Conservation (phyloP, 441 rosid genomes). For the Iberis amara region DNA sequence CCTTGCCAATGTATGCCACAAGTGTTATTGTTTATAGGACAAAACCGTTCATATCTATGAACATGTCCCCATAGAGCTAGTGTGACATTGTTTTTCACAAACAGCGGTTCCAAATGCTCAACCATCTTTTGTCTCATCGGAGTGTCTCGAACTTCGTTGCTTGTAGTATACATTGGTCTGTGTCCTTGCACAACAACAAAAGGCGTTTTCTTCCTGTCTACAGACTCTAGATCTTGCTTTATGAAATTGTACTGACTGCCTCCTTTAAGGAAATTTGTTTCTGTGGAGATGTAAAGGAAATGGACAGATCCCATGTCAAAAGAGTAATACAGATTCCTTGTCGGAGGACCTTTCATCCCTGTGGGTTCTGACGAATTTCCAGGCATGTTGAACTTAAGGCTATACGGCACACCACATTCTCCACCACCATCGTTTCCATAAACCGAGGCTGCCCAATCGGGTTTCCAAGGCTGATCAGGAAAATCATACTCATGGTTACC, state of each 20-base stretch:
- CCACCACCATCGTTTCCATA: constrained; percentile 88
- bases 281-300: constrained; percentile 75
- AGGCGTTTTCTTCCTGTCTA: constrained; percentile 62
- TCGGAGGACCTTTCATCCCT: constrained; percentile 60
- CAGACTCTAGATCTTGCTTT: constrained; percentile 65
- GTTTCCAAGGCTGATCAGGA: constrained; percentile 86
- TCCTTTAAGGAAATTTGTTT: constrained; percentile 72
- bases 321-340: constrained; percentile 76
- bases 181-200: constrained; percentile 80
- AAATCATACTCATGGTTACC: constrained; percentile 93
- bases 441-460: constrained; percentile 51
- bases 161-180: constrained; percentile 90
- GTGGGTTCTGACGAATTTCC: constrained; percentile 76
- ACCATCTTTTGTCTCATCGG: constrained; percentile 53
- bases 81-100: constrained; percentile 65
- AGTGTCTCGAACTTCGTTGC: constrained; percentile 53
- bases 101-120: constrained; percentile 70
- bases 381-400: constrained; percentile 78
- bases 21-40: constrained; percentile 73
- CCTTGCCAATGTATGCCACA: constrained; percentile 57
- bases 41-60: constrained; percentile 85
- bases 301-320: constrained; percentile 63
- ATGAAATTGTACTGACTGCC: constrained; percentile 61
- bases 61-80: constrained; percentile 94
- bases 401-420: constrained; percentile 89